phyloP scores from a whole-genome alignment of 2,329 filamentous ascomycete species.

The Torrubiella hemipterigena region DNA sequence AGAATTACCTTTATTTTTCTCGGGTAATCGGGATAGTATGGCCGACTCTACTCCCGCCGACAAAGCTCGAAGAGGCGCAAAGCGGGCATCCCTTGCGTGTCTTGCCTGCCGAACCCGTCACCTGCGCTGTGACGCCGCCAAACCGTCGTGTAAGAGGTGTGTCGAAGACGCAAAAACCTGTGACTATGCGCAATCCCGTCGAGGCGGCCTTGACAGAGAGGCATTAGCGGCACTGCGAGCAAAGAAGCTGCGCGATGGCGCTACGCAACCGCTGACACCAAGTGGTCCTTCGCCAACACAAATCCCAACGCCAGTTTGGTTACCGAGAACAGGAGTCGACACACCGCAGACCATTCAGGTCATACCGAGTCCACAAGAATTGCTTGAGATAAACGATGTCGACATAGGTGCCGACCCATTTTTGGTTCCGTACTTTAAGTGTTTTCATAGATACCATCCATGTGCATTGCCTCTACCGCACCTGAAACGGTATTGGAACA shows the following conservation, averaged over 20 bases:
- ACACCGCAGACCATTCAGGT: background rate
- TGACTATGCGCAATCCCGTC: background rate
- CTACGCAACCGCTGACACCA: background rate
- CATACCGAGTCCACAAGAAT: background rate
- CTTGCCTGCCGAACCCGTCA: background rate
- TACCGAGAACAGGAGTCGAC: too few relatives aligned
- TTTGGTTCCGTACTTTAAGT: conserved; percentile 1
- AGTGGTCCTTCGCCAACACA: background rate
- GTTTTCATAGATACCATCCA: conserved; percentile 1
- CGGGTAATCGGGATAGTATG: too few relatives aligned
- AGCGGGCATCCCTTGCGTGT: conserved; percentile 1
- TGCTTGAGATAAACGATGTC: background rate
- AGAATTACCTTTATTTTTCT: too few relatives aligned
- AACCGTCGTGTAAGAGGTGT: background rate
- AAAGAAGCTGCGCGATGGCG: background rate
- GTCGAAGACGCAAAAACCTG: background rate
- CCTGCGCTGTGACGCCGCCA: conserved; percentile 1
- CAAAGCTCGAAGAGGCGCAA: too few relatives aligned
- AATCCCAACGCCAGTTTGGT: too few relatives aligned
- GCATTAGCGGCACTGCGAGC: background rate
- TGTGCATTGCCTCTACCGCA: background rate
- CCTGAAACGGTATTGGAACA: background rate
- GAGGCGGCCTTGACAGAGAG: background rate
- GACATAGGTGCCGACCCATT: background rate
- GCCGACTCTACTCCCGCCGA: too few relatives aligned